phyloP scores from a whole-genome alignment of 202 grass and related monocot species.

The Eragrostis tef region DNA sequence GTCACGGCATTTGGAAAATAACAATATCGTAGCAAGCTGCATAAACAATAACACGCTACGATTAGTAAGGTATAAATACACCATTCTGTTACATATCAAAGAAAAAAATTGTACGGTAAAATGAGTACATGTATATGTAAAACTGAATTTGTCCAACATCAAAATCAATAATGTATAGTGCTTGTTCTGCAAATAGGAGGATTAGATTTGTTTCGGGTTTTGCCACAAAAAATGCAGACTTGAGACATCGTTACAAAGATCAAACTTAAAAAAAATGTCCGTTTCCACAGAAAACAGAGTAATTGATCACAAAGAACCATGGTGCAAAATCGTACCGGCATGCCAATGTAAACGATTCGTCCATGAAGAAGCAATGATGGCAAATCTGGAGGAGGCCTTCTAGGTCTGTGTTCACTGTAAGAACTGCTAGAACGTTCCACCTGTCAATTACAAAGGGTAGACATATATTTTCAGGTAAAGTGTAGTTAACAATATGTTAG shows the following conservation, averaged over 20 bases:
- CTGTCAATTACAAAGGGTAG: constrained; percentile 43
- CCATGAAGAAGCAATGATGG: constrained; percentile 84
- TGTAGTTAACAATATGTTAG: background rate
- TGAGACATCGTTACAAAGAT: background rate
- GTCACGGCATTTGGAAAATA: constrained; percentile 26
- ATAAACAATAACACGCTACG: background rate
- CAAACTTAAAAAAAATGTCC: constrained; percentile 10
- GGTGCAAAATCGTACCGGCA: constrained; percentile 72
- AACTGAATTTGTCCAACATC: constrained; percentile 14
- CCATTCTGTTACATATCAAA: constrained; percentile 14
- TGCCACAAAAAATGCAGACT: background rate
- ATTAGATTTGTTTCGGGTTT: background rate
- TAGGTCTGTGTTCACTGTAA: constrained; percentile 76
- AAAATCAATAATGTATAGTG: constrained; percentile 5
- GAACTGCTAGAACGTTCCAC: constrained; percentile 78
- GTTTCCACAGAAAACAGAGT: background rate
- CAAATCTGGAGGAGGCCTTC: constrained; percentile 73
- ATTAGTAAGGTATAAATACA: constrained; percentile 8
- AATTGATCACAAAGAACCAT: background rate
- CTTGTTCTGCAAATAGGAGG: constrained; percentile 1
- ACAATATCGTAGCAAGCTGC: constrained; percentile 21
- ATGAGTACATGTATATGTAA: background rate
- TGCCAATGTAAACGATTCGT: constrained; percentile 74
- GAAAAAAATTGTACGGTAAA: background rate
- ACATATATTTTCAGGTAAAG: background rate